Evolutionary conservation across 768 basidiomycete species (phyloP), one percentile per base, ranked within the genome.

Genomic region (Roridomyces roridus): DNA sequence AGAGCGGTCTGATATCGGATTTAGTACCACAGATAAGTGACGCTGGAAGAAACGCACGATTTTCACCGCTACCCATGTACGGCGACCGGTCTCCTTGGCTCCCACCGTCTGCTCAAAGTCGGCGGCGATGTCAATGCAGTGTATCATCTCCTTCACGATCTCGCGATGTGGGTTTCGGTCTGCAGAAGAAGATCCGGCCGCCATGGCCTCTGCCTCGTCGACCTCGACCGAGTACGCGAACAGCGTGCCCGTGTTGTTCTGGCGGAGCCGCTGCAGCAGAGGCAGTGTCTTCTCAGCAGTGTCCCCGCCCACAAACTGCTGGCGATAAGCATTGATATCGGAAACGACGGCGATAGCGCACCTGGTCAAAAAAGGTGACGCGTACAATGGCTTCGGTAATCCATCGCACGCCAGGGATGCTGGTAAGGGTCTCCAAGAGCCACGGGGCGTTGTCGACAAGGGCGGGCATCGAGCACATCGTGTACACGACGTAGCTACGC

Each of bases 141-240:
- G 80, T 31, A 93, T 74, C 67, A 91, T 91, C 73, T 96, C 94
- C 18, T 84, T 74, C 0, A 94, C 83, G 55, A 89, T 83, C 24
- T 77, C 80, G 67, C 87, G 85, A 71, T 91, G 80, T 6, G 76
- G 71, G 9, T 72, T 73, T 6, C 63, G 49, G 34, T 70, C 63
- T 26, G 31, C 31, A 34, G 62, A 63, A 39, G 67, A 62, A 46
- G 57, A 45, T 31, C 45, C 46, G 39, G 64, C 14, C 40, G 65
- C 50, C 66, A 76, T 74, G 5, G 82, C 82, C 35, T 84, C 78
- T 11, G 70, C 71, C 64, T 87, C 83, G 62, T 93, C 86, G 11
- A 91, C 93, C 71, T 96, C 93, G 24, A 93, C 92, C 46, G 87
- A 90, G 73, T 97, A 96, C 20, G 82, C 87, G 60, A 97, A 85